Conservation (phyloP, 2,329 filamentous ascomycete species). For the Xylogone sp. region DNA sequence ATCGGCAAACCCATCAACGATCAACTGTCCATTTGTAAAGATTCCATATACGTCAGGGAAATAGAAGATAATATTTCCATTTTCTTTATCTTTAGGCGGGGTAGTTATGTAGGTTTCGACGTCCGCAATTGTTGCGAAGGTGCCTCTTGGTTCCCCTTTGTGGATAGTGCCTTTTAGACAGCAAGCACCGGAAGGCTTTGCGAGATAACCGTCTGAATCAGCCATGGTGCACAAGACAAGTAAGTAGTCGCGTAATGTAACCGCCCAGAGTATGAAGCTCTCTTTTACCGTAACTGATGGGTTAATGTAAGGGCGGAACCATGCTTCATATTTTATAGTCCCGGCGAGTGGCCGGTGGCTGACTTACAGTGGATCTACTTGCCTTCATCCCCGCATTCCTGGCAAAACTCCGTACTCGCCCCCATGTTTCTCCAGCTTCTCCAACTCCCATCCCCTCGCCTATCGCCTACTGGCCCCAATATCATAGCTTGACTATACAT, state of each 20-base stretch:
- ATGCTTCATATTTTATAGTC: background rate
- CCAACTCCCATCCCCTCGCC: background rate
- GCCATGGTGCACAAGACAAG: too few species aligned
- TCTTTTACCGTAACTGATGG: too few species aligned
- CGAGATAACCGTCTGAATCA: conserved; percentile 17
- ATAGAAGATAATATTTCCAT: conserved; percentile 40
- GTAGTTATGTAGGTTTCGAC: conserved; percentile 35
- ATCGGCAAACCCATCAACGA: conserved; percentile 44
- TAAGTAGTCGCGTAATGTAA: too few species aligned
- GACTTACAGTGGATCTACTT: background rate
- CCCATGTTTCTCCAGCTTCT: background rate
- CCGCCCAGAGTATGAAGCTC: too few species aligned
- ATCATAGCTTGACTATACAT: background rate
- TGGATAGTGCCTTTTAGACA: conserved; percentile 38
- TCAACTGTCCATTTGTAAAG: conserved; percentile 37
- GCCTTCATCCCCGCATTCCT: conserved; percentile 1
- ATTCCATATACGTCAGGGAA: conserved; percentile 43
- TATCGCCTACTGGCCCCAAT: background rate
- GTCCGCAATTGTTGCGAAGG: conserved; percentile 28
- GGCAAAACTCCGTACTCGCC: background rate
- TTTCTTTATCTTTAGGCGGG: conserved; percentile 26
- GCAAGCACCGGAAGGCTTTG: conserved; percentile 32
- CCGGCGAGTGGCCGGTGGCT: background rate
- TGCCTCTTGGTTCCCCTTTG: conserved; percentile 33
- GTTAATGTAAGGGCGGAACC: background rate